Base-by-base conservation (phyloP, 345 rosid species). In the Boechera stricta region DNA sequence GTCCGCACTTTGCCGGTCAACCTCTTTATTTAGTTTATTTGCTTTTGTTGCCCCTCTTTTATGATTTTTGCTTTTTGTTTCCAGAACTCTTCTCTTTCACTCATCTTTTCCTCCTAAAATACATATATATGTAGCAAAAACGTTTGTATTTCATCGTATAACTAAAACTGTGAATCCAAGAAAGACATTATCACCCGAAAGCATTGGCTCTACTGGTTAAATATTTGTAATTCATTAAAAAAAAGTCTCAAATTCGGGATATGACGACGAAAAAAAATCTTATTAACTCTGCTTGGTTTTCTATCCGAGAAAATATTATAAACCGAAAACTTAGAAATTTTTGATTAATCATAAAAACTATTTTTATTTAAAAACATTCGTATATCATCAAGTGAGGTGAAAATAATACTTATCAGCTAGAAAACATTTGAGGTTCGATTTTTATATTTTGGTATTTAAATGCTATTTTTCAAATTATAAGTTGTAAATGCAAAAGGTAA, bases 1-100 rank as follows among this genome's bases (percentile, higher is more conserved):
- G 71, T 64, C 77, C 77, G 35, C 63, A 73, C 63, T 64, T 73
- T 73, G 64, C 69, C 77, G 69, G 69, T 73, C 69, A 73, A 73
- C 62, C 60, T 72, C 68, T 72, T 72, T 60, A 7, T 48, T 16
- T 51, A 18, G 5, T 67, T 33, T 32, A 32, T 33, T 66, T 18
- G 31, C 39, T 33, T 67, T 67, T 21, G 0, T 67, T 12, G 0
- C 5, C 35, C 8, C 4, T 47, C 41, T 59, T 64, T 21, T 45
- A 44, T 47, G 18, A 35, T 13, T 9, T 32, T 72, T 48, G 28
- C 49, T 48, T 59, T 70, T 48, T 13, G 65, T 56, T 67, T 69
- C 11, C 42, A 18, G 7, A 47, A 59, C 11, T 13, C 57, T 59
- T 71, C 11, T 59, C 36, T 59, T 48, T 47, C 48, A 52, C 35